Evolutionary conservation across 352 stramenopile species (phyloP).

Genomic region (Phytophthora ohioensis): DNA sequence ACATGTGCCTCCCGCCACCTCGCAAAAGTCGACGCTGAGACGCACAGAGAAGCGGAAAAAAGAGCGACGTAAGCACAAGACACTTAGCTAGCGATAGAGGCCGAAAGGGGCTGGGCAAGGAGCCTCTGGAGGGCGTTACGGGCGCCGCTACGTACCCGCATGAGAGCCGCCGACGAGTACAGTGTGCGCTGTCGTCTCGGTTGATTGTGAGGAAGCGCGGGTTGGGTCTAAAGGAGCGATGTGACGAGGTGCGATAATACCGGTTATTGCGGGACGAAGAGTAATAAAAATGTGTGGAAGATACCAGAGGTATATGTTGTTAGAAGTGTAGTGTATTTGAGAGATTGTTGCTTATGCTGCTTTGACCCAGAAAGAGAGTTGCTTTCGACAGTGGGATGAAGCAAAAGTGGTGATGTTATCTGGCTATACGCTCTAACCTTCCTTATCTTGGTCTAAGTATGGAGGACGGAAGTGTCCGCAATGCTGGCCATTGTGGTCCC

Average conservation of each 20-base stretch:
- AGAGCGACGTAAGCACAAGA: conserved; percentile 13
- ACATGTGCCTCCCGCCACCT: conserved; percentile 26
- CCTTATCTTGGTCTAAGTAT: conserved; percentile 14
- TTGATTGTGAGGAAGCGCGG: conserved; percentile 26
- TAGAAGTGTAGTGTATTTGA: conserved; percentile 1
- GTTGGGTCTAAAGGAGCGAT: conserved; percentile 23
- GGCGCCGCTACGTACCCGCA: conserved; percentile 30
- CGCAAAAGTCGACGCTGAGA: conserved; percentile 41
- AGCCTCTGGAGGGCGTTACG: neutral
- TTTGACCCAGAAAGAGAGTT: conserved; percentile 17
- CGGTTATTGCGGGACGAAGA: conserved; percentile 3
- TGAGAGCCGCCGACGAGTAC: conserved; percentile 29
- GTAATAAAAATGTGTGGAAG: neutral
- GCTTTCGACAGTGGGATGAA: conserved; percentile 24
- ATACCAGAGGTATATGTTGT: neutral
- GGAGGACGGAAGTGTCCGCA: neutral
- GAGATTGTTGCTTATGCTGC: neutral
- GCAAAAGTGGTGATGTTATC: conserved; percentile 4
- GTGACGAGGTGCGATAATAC: conserved; percentile 25
- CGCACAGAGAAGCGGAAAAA: conserved; percentile 4
- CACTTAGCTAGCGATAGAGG: conserved; percentile 8
- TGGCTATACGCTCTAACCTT: conserved; percentile 25
- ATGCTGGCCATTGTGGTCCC: neutral
- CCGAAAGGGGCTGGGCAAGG: neutral
- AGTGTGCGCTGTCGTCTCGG: conserved; percentile 21